Base-by-base conservation (phyloP, 2,329 filamentous ascomycete genomes). In the Geoglossum cookeanum region DNA sequence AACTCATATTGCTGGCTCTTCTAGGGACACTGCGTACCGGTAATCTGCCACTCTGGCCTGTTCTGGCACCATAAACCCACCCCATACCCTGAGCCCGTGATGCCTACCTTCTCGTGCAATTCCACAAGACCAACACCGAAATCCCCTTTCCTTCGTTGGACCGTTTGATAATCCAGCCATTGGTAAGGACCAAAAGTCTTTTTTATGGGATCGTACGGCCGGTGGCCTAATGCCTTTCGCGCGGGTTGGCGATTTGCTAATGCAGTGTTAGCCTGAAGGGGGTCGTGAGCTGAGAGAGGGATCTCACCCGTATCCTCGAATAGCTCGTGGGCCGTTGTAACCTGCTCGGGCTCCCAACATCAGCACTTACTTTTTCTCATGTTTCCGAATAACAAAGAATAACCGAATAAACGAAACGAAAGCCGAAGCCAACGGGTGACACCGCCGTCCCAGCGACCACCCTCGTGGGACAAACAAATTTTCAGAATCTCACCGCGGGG, bases 31-130 rank as follows among this genome's bases (percentile, higher is more conserved):
- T 13, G 33, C 75, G 63, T 68, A 84, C 81, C 82, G 58, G 83
- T 80, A 60, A 94, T 81, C 74, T 94, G 87, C 88, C 87, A 94
- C 70, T 94, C 87, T 0, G 87, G 83, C 59, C 87, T 78, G 70
- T 94, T 94, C 69, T 88, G 85, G 65, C 85, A 87, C 87, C 87
- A 94, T 55, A 94, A 71, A 27, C 87, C 88, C 61, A 94, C 75
- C 56, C 84, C 86, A 67, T 85, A 84, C 66, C 84, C 83, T 53
- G 76, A 72, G 3, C 75, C 78, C 11, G 75, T 76, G 49, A 91
- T 75, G 56, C 87, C 86, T 60, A 80, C 74, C 64, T 80, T 76
- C 67, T 84, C 78, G 70, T 94, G 87, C 62, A 97, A 72, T 69
- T 92, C 84, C 44, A 90, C 83, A 53, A 97, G 70, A 59, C 91